These are phyloP conservation scores for Trichothecium roseum DNA, from an alignment of 2,329 filamentous ascomycete species.

Conservation along the genomic window DNA sequence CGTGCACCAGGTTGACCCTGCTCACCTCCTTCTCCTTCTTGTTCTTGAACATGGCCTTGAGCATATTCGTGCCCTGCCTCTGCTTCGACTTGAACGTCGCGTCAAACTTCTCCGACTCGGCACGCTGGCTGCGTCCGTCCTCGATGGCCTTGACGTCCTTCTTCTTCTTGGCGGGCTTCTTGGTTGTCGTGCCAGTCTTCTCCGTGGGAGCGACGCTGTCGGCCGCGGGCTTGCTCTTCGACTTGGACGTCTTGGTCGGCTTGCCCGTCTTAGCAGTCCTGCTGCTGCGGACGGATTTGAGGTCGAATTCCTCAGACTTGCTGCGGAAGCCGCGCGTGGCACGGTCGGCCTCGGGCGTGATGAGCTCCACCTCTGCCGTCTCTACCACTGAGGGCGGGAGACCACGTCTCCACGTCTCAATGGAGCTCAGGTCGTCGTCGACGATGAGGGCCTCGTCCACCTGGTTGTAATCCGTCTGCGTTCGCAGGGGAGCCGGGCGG, in stretches of 20 bases:
- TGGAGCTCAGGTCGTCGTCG: constrained; percentile 46
- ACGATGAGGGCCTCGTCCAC: constrained; percentile 47
- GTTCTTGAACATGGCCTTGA: constrained; percentile 48
- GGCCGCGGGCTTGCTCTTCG: constrained; percentile 13
- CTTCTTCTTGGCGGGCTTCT: constrained; percentile 17
- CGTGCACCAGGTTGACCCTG: constrained; percentile 2
- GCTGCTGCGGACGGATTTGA: constrained; percentile 23
- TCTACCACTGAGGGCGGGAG: constrained; percentile 36
- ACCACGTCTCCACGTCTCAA: constrained; percentile 49
- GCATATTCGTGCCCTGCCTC: constrained; percentile 38
- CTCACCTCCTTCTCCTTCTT: constrained; percentile 34
- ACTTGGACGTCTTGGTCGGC: constrained; percentile 15
- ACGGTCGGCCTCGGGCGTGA: constrained; percentile 43
- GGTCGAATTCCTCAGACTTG: constrained; percentile 27
- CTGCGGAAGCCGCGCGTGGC: constrained; percentile 28
- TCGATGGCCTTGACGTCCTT: constrained; percentile 22
- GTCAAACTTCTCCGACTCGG: constrained; percentile 24
- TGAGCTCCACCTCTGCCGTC: constrained; percentile 43
- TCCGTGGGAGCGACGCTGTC: constrained; percentile 21
- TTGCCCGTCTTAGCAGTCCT: constrained; percentile 17
- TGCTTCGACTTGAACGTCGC: constrained; percentile 35
- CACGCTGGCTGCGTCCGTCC: constrained; percentile 19
- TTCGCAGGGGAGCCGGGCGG: constrained; percentile 14
- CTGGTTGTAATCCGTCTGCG: constrained; percentile 18
- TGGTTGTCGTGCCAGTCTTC: constrained; percentile 11